Evolutionary conservation across 1,284 basidiomycete genomes (phyloP).

Genomic region (Butyriboletus appendiculatus): DNA sequence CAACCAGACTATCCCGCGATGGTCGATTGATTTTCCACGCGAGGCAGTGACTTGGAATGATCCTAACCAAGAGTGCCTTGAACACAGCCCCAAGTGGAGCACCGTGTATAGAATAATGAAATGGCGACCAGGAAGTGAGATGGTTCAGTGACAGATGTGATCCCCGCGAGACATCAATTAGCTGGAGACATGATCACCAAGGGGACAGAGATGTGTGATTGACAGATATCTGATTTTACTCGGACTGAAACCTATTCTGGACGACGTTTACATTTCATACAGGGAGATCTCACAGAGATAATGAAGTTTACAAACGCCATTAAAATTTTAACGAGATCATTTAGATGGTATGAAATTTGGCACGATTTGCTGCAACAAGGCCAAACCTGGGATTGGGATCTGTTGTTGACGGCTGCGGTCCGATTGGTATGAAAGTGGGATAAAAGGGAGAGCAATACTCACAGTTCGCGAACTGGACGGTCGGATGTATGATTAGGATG

Average conservation of each 20-base stretch:
- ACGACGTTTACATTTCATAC: not conserved
- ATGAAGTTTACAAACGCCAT: not conserved
- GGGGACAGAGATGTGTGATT: not conserved
- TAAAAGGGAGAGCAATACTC: conserved; percentile 12
- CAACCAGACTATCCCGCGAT: not conserved
- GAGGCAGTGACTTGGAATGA: not conserved
- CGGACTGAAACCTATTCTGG: not conserved
- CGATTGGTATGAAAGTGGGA: not conserved
- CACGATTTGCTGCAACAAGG: conserved; percentile 25
- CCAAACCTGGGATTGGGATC: conserved; percentile 33
- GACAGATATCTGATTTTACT: not conserved
- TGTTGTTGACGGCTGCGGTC: conserved; percentile 26
- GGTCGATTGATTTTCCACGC: not conserved
- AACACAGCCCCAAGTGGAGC: not conserved
- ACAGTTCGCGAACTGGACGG: conserved; percentile 42
- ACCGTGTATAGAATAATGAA: not conserved
- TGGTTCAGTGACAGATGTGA: not conserved
- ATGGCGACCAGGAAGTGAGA: not conserved
- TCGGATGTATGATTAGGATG: not conserved
- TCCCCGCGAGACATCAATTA: not conserved
- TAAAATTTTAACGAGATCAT: conserved; percentile 3
- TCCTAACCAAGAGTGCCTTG: not conserved
- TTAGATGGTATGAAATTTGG: conserved; percentile 24
- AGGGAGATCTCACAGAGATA: not conserved
- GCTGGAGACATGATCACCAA: not conserved